These are phyloP conservation scores for Apiospora marii DNA, from an alignment of 2,329 filamentous ascomycete species.

Conservation along the genomic window DNA sequence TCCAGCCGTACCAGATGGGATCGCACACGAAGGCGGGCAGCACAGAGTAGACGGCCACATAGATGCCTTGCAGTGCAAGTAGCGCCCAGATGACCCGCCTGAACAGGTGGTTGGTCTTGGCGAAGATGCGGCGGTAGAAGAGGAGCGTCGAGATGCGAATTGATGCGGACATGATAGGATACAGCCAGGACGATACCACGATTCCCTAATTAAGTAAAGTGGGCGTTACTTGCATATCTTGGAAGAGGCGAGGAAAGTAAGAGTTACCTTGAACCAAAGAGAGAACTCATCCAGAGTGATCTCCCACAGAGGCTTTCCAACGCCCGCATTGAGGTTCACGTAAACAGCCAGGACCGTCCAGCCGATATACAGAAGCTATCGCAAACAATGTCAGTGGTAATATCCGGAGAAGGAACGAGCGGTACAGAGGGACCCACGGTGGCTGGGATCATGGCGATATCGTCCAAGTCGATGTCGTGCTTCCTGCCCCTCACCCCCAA, in stretches of 20 bases:
- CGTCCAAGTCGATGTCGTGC: slow-evolving; percentile 32
- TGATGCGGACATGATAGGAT: slow-evolving; percentile 34
- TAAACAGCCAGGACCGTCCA: slow-evolving; percentile 34
- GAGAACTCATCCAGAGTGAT: slow-evolving; percentile 36
- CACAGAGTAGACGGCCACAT: slow-evolving; percentile 35
- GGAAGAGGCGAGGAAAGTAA: too few relatives aligned
- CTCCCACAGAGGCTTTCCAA: slow-evolving; percentile 38
- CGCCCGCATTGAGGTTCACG: slow-evolving; percentile 33
- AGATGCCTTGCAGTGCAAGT: slow-evolving; percentile 33
- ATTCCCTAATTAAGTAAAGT: slow-evolving; percentile 26
- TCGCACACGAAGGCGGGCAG: slow-evolving; percentile 35
- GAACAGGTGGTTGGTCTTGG: background rate
- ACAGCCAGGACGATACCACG: slow-evolving; percentile 33
- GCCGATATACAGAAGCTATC: slow-evolving; percentile 34
- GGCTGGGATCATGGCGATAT: slow-evolving; percentile 31
- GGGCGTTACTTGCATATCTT: too few relatives aligned
- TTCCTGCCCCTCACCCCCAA: slow-evolving; percentile 24
- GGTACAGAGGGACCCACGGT: too few relatives aligned
- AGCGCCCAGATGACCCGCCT: slow-evolving; percentile 27
- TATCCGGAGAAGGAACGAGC: background rate
- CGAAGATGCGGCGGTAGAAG: slow-evolving; percentile 37
- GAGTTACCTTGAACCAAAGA: slow-evolving; percentile 33
- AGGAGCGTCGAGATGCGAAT: slow-evolving; percentile 37
- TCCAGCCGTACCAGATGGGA: slow-evolving; percentile 32
- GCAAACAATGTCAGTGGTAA: background rate